These are phyloP conservation scores for Plenodomus biglobosus DNA, from an alignment of 2,329 filamentous ascomycete species.

Conservation along the genomic window DNA sequence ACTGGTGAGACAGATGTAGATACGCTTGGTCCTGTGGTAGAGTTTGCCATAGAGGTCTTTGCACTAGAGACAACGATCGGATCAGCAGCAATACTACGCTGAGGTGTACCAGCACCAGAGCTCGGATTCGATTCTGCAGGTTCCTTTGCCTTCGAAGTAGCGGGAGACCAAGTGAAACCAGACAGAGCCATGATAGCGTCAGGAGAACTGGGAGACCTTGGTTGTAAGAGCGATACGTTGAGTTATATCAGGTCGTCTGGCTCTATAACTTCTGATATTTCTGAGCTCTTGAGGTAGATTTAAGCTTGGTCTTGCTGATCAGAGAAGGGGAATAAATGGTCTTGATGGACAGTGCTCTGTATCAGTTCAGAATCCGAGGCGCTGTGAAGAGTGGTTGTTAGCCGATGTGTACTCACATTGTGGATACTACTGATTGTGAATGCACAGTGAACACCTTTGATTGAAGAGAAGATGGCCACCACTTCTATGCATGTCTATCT, in stretches of 20 bases:
- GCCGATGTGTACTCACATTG: no score
- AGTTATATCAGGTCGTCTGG: neutral
- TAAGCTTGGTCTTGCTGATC: no score
- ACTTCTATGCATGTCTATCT: no score
- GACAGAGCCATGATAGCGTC: neutral
- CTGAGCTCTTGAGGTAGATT: neutral
- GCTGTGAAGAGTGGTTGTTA: no score
- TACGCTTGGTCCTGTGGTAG: neutral
- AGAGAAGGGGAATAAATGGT: no score
- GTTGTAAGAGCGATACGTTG: neutral
- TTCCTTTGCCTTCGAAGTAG: neutral
- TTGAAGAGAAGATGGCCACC: no score
- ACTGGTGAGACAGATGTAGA: neutral
- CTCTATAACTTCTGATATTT: neutral
- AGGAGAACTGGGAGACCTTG: neutral
- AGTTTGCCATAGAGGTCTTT: neutral
- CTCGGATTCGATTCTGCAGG: neutral
- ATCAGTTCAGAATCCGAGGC: no score
- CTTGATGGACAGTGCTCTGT: no score
- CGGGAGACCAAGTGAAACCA: neutral
- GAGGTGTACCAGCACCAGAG: neutral
- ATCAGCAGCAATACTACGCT: neutral
- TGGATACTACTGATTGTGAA: no score
- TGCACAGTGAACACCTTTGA: no score
- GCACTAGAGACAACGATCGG: neutral